phyloP scores from a whole-genome alignment of 768 basidiomycete genomes.

The Galerina sulciceps region DNA sequence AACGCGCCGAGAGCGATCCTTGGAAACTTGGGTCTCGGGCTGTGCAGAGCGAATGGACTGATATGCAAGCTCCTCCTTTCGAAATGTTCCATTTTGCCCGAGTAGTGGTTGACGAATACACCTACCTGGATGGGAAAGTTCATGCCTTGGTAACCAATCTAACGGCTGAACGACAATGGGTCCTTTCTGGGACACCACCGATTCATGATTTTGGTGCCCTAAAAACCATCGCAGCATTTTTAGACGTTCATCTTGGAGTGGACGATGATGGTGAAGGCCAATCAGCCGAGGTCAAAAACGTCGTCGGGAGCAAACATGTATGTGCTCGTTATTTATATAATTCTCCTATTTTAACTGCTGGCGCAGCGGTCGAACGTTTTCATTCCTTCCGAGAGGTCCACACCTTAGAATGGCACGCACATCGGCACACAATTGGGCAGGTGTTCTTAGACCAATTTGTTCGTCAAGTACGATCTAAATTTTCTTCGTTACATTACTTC shows the following conservation, averaged over 20 bases:
- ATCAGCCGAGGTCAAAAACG: slow-evolving; percentile 81
- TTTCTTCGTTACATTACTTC: neutral
- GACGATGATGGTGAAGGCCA: slow-evolving; percentile 87
- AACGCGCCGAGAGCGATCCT: slow-evolving; percentile 70
- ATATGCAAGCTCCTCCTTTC: slow-evolving; percentile 82
- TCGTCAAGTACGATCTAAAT: slow-evolving; percentile 64
- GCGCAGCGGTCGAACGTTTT: slow-evolving; percentile 84
- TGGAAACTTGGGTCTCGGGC: slow-evolving; percentile 71
- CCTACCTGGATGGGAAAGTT: slow-evolving; percentile 83
- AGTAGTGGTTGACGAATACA: slow-evolving; percentile 93
- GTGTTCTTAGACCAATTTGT: slow-evolving; percentile 81
- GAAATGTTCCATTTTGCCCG: slow-evolving; percentile 94
- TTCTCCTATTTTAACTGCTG: slow-evolving; percentile 19
- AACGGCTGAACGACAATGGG: slow-evolving; percentile 85
- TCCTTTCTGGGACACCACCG: slow-evolving; percentile 95
- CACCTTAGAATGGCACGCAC: slow-evolving; percentile 89
- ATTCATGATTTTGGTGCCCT: slow-evolving; percentile 89
- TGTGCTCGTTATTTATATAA: slow-evolving; percentile 14
- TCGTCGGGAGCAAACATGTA: slow-evolving; percentile 83
- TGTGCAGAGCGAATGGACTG: slow-evolving; percentile 75
- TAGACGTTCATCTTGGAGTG: slow-evolving; percentile 89
- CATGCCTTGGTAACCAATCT: slow-evolving; percentile 79
- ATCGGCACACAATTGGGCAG: slow-evolving; percentile 84
- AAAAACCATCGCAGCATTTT: slow-evolving; percentile 88
- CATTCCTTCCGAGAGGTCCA: slow-evolving; percentile 97